A percentile compares a stretch with the other conserved stretches of the same genome.
These are phyloP conservation scores for Taphrina communis DNA, from an alignment of 1,139 yeast species.

Conservation along the genomic window DNA sequence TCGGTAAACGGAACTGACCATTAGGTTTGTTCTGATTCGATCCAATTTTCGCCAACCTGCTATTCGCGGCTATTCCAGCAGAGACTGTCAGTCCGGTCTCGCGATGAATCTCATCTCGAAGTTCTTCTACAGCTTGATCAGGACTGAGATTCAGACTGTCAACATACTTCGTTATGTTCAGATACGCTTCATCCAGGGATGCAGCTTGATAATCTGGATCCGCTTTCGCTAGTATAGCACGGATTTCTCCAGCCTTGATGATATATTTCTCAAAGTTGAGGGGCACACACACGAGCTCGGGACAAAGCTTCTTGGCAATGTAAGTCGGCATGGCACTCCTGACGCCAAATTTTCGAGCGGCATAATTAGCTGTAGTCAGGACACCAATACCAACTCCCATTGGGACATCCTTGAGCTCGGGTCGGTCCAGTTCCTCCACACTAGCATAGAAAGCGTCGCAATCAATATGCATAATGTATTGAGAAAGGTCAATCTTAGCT, in stretches of 20 bases:
- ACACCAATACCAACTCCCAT: conserved; percentile 81
- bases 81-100: conserved; percentile 68
- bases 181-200: conserved; percentile 76
- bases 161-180: conserved; percentile 58
- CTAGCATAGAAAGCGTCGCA: conserved; percentile 85
- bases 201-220: conserved; percentile 63
- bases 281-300: conserved; percentile 61
- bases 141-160: conserved; percentile 41
- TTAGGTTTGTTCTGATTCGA: conserved; percentile 71
- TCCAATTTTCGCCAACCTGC: conserved; percentile 72
- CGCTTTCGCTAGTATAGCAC: conserved; percentile 51
- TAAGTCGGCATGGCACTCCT: conserved; percentile 80
- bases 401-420: conserved; percentile 62
- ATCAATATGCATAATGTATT: conserved; percentile 69
- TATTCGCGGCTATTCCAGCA: conserved; percentile 68
- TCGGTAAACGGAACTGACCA: conserved; percentile 55
- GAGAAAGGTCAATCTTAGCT: conserved; percentile 46
- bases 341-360: conserved; percentile 65
- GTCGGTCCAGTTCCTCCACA: conserved; percentile 65
- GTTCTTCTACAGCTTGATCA: conserved; percentile 51
- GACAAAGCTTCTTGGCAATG: conserved; percentile 64
- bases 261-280: conserved; percentile 73
- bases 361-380: conserved; percentile 81
- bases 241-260: conserved; percentile 59
- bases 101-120: conserved; percentile 56